A percentile compares a stretch with the other conserved stretches of the same genome.
phyloP scores from a whole-genome alignment of 805 yeast species.

The Barnettozyma pratensis region DNA sequence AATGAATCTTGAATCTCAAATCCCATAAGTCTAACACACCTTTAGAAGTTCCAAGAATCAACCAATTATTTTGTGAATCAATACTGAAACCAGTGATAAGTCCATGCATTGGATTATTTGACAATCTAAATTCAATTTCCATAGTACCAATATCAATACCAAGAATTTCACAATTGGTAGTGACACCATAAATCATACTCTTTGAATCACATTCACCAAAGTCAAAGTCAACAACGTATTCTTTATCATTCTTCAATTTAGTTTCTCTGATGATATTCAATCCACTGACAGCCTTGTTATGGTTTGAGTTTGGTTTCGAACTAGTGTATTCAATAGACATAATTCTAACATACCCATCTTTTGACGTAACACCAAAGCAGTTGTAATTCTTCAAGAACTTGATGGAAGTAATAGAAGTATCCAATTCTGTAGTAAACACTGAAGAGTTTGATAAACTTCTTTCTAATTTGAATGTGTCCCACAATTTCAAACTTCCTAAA shows the following conservation, averaged over 20 bases:
- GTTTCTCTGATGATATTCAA: conserved; percentile 36
- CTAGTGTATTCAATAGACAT: conserved; percentile 33
- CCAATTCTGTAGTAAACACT: conserved; percentile 40
- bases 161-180: conserved; percentile 47
- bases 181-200: conserved; percentile 39
- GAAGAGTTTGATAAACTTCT: conserved; percentile 53
- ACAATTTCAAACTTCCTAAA: conserved; percentile 64
- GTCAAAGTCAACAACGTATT: conserved; percentile 40
- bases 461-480: conserved; percentile 70
- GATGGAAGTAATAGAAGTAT: conserved; percentile 44
- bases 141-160: conserved; percentile 56
- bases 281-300: conserved; percentile 12
- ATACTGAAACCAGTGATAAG: conserved; percentile 54
- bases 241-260: conserved; percentile 29
- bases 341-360: conserved; percentile 30
- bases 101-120: conserved; percentile 63
- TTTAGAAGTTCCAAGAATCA: conserved; percentile 65
- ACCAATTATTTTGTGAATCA: conserved; percentile 53
- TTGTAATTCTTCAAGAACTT: conserved; percentile 48
- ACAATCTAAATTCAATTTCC: conserved; percentile 36
- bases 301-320: conserved; percentile 12
- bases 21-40: conserved; percentile 85
- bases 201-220: conserved; percentile 38
- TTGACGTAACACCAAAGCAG: conserved; percentile 51
- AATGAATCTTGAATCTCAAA: conserved; percentile 53